Base-by-base conservation (phyloP, 2,329 filamentous ascomycete species). In the Xylaria sp. region DNA sequence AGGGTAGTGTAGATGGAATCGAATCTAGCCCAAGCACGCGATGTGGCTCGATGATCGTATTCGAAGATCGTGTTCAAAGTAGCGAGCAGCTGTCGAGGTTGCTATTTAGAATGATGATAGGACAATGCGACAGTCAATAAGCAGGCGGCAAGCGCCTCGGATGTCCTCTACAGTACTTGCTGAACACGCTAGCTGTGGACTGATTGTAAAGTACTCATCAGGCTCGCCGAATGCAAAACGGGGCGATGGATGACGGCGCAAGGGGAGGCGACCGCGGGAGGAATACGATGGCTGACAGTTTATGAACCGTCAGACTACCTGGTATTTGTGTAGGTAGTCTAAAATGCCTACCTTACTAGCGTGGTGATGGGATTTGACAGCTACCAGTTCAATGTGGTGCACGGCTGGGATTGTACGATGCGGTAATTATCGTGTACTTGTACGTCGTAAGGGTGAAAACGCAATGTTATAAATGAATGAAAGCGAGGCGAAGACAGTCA, bases 261-360 rank as follows among this genome's bases (percentile, higher is more conserved):
- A n/a, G 44, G 44, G 44, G 37, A 5, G 41, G 20, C 37, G 48
- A 37, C 28, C 39, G 23, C 18, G 41, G 57, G 32, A 46, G 48
- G 50, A 57, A 67, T 63, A 67, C 50, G 58, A 70, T 15, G 37
- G 57, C 23, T 63, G 55, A 65, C 63, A 41, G 39, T 50, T 63
- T 37, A 52, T 63, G 41, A 56, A 37, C 20, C 34, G 51, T 18
- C 25, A 28, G 57, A 28, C 41, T 44, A 65, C 13, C 41, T 44
- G 41, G 41, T 44, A 18, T 13, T 44, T 15, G 18, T 46, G 44
- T 39, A 20, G 54, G 55, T 63, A 34, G 41, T 56, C 15, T 37
- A 15, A 23, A 37, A 37, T 50, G 51, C 39, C 54, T 55, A 64
- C 60, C 56, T 5, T 64, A 6, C 34, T 28, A 28, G 28, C 28